phyloP scores from a whole-genome alignment of 257 asterid species.

The Solanum peruvianum region DNA sequence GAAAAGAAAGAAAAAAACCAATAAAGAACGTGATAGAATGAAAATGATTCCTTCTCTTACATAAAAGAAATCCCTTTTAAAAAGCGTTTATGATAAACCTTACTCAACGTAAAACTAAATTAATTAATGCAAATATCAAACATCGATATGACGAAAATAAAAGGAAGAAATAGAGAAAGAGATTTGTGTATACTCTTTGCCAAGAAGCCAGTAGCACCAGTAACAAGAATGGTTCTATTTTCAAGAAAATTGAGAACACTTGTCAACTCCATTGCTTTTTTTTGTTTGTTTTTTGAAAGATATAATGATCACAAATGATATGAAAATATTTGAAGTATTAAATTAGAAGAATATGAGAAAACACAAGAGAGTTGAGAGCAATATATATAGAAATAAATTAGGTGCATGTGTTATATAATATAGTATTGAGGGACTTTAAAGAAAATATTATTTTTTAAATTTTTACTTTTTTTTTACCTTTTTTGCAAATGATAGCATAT shows the following conservation, averaged over 20 bases:
- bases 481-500: not conserved
- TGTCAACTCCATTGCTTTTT: slow-evolving; percentile 41
- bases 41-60: not conserved
- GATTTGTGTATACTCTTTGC: slow-evolving; percentile 49
- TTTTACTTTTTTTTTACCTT: too few relatives aligned
- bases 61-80: not conserved
- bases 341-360: not conserved
- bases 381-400: not conserved
- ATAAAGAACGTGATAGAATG: not conserved
- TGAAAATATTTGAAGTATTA: not conserved
- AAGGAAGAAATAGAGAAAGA: not conserved
- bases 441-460: not conserved
- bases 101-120: not conserved
- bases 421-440: not conserved
- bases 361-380: not conserved
- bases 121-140: not conserved
- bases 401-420: not conserved
- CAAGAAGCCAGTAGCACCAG: slow-evolving; percentile 83
- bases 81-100: not conserved
- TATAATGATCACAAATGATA: not conserved
- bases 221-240: slow-evolving; percentile 45
- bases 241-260: slow-evolving; percentile 45
- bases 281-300: not conserved
- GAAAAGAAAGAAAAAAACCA: not conserved
- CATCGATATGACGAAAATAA: rapidly evolving